Evolutionary conservation across 805 yeast species (phyloP).

Genomic region (Limtongozyma cylindracea): DNA sequence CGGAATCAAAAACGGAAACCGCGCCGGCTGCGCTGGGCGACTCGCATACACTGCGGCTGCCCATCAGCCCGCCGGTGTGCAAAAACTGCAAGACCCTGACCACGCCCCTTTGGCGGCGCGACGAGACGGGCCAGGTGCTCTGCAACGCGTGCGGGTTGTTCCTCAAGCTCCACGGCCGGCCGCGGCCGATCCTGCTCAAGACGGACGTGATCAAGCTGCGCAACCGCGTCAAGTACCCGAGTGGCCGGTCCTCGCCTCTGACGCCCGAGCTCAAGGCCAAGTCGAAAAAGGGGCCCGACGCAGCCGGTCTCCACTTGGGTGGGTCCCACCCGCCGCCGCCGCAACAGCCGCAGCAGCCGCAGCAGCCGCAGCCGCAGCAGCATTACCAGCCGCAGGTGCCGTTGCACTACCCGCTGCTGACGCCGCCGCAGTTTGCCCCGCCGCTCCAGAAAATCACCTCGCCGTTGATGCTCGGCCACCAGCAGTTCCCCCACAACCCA

Average conservation of each 20-base stretch:
- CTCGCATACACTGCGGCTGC: not conserved
- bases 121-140: constrained; percentile 65
- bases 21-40: constrained; percentile 2
- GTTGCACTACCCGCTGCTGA: constrained; percentile 37
- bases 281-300: not conserved
- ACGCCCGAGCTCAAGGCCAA: constrained; percentile 32
- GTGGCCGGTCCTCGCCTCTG: constrained; percentile 16
- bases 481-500: constrained; percentile 8
- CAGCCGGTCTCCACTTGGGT: not conserved
- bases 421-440: constrained; percentile 49
- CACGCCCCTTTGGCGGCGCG: constrained; percentile 89
- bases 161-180: constrained; percentile 73
- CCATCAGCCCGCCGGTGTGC: constrained; percentile 35
- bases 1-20: constrained; percentile 8
- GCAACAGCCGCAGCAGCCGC: not conserved
- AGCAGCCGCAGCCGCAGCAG: constrained; percentile 25
- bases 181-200: constrained; percentile 76
- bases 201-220: constrained; percentile 85
- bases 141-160: constrained; percentile 92
- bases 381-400: constrained; percentile 3
- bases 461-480: constrained; percentile 26
- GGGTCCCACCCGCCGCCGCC: not conserved
- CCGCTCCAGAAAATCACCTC: constrained; percentile 38
- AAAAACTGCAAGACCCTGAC: constrained; percentile 82
- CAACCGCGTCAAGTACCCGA: constrained; percentile 47